Evolutionary conservation across 1,139 yeast species (phyloP).

Genomic region (Maudiozyma humilis): DNA sequence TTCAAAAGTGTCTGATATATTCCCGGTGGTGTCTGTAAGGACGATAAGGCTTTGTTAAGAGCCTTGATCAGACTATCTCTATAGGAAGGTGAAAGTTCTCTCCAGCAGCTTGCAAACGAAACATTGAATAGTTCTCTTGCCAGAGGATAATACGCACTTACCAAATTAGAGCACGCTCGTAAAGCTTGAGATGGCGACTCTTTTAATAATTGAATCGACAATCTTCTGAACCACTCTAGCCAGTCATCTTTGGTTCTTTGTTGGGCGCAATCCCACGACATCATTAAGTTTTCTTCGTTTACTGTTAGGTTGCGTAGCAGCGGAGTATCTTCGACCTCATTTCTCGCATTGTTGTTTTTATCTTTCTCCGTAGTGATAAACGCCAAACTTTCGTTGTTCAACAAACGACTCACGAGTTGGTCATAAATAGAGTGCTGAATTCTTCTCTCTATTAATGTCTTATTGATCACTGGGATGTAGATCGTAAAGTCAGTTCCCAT

Average conservation of each 20-base stretch:
- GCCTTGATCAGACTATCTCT: slow-evolving; percentile 88
- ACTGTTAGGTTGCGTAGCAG: slow-evolving; percentile 51
- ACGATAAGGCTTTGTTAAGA: slow-evolving; percentile 77
- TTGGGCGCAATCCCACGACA: slow-evolving; percentile 90
- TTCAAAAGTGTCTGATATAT: slow-evolving; percentile 84
- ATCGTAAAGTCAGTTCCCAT: slow-evolving; percentile 79
- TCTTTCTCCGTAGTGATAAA: too few relatives aligned
- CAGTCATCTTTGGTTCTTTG: slow-evolving; percentile 91
- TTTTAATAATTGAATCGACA: slow-evolving; percentile 77
- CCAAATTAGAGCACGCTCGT: slow-evolving; percentile 86
- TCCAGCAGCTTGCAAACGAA: slow-evolving; percentile 94
- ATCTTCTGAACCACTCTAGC: slow-evolving; percentile 93
- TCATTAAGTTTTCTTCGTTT: slow-evolving; percentile 40
- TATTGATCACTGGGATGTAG: slow-evolving; percentile 77
- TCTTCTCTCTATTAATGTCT: slow-evolving; percentile 53
- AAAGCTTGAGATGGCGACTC: slow-evolving; percentile 95
- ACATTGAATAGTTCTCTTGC: slow-evolving; percentile 91
- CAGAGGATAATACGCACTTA: slow-evolving; percentile 78
- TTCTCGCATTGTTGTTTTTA: slow-evolving; percentile 57
- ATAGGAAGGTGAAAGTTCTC: slow-evolving; percentile 79
- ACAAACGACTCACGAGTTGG: slow-evolving; percentile 63
- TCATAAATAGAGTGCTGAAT: slow-evolving; percentile 72
- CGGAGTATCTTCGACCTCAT: slow-evolving; percentile 48
- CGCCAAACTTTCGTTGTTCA: slow-evolving; percentile 90
- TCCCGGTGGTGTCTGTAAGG: slow-evolving; percentile 93